Evolutionary conservation across 352 stramenopile species (phyloP).

Genomic region (Phytophthora rubi): DNA sequence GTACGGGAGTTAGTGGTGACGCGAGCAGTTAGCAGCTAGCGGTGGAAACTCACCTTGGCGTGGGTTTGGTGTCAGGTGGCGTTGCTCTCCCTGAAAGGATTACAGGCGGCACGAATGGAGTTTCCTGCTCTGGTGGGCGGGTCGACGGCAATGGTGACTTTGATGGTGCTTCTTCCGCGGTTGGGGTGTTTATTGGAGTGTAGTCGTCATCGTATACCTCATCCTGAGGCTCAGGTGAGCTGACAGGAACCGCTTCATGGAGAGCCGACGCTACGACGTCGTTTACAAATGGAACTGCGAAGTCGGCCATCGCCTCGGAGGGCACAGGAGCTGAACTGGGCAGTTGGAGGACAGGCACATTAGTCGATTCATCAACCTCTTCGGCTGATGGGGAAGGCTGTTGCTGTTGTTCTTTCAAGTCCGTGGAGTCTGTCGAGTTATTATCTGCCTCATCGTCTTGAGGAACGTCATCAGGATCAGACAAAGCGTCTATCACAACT

Average conservation of each 20-base stretch:
- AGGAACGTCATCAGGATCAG: not conserved
- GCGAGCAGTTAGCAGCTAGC: not conserved
- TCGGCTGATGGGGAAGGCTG: not conserved
- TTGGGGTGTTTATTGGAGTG: constrained; percentile 26
- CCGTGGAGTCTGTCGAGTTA: not conserved
- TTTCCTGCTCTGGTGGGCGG: constrained; percentile 7
- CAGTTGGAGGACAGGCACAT: constrained; percentile 12
- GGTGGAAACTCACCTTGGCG: constrained; percentile 14
- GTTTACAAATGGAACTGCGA: constrained; percentile 20
- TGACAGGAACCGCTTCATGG: not conserved
- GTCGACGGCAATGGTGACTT: constrained; percentile 3
- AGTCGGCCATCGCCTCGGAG: not conserved
- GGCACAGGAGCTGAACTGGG: not conserved
- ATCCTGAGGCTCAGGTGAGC: constrained; percentile 10
- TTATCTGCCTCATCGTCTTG: constrained; percentile 3
- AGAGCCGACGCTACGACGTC: constrained; percentile 21
- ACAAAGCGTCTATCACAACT: not conserved
- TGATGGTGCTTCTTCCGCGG: not conserved
- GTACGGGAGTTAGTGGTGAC: not conserved
- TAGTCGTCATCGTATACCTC: constrained; percentile 30
- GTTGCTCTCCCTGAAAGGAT: constrained; percentile 15
- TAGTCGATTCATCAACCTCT: not conserved
- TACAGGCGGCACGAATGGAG: not conserved
- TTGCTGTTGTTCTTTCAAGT: not conserved
- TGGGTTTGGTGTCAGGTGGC: constrained; percentile 23